Conservation (phyloP, 768 basidiomycete species). For the Boletus fagicola region DNA sequence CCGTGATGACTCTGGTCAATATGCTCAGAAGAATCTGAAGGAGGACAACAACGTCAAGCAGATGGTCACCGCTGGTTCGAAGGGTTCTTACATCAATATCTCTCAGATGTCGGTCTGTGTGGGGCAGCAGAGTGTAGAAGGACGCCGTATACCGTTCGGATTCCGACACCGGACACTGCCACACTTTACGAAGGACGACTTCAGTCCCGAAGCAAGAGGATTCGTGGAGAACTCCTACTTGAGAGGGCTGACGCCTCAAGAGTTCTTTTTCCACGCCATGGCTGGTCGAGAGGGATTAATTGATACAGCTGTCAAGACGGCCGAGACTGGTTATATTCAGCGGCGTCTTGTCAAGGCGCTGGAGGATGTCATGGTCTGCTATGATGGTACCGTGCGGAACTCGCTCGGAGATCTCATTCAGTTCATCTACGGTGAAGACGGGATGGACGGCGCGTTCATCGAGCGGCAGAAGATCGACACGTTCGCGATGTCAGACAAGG, state of each 20-base stretch:
- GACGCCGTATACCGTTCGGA: conserved; percentile 96
- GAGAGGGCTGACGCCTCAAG: conserved; percentile 93
- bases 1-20: conserved; percentile 93
- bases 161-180: conserved; percentile 96
- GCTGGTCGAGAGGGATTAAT: conserved; percentile 98
- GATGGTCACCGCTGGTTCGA: conserved; percentile 99
- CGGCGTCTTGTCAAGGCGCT: conserved; percentile 96
- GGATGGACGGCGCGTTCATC: conserved; percentile 98
- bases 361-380: conserved; percentile 96
- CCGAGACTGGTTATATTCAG: conserved; percentile 99
- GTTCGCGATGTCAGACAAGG: conserved; percentile 73
- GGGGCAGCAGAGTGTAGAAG: conserved; percentile 97
- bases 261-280: conserved; percentile 99
- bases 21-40: conserved; percentile 96
- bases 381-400: conserved; percentile 97
- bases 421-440: conserved; percentile 97
- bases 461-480: conserved; percentile 94
- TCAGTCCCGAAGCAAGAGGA: conserved; percentile 94
- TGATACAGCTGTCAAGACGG: conserved; percentile 99
- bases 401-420: conserved; percentile 95
- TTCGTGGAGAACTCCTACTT: conserved; percentile 99
- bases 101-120: conserved; percentile 99
- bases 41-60: conserved; percentile 99
- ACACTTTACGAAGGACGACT: conserved; percentile 98
- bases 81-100: conserved; percentile 99